Evolutionary conservation across 129 eudicot genomes (phyloP), one percentile per base, ranked within the genome.

Genomic region (Tagetes erecta): DNA sequence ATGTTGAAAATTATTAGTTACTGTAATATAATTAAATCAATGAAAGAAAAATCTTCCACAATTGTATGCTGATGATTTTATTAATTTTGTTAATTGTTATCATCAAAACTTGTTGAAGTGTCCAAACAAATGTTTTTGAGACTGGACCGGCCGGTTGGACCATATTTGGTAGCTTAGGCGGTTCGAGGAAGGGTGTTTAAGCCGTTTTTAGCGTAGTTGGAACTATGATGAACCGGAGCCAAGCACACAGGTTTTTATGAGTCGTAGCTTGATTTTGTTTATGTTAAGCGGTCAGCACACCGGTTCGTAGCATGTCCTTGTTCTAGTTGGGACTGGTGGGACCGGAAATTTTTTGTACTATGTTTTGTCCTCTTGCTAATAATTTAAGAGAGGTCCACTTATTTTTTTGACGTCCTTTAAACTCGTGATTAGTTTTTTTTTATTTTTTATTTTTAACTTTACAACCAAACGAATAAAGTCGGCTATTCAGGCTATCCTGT

Each of bases 281-380:
- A 34, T 59, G 14, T 59, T 59, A 4, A 58, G 76, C 75, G 10
- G 36, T 57, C n/a, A 59, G 81, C 81, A 36, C 76, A 77, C 71
- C 70, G 75, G 76, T 60, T 77, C 69, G 75, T 59, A 45, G 64
- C 20, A 64, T 69, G 76, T 70, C 76, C 20, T 62, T 76, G 74
- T 59, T 59, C 52, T 35, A 46, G 71, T 68, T 70, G 76, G 76
- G 70, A 45, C 64, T 39, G 8, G 76, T 77, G 70, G 81, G 69
- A 59, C 81, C 71, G 13, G 14, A 58, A 51, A 36, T 3, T 47
- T n/a, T 10, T 14, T 44, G 42, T 53, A 36, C 8, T 13, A 11
- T 50, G 9, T 39, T 76, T 40, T 76, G 66, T 66, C 65, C 35
- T 57, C n/a, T 55, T 72, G n/a, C 2, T 13, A 66, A 20, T 35